These are phyloP conservation scores for Yamadazyma phyllophila DNA, from an alignment of 805 yeast genomes.

Conservation along the genomic window DNA sequence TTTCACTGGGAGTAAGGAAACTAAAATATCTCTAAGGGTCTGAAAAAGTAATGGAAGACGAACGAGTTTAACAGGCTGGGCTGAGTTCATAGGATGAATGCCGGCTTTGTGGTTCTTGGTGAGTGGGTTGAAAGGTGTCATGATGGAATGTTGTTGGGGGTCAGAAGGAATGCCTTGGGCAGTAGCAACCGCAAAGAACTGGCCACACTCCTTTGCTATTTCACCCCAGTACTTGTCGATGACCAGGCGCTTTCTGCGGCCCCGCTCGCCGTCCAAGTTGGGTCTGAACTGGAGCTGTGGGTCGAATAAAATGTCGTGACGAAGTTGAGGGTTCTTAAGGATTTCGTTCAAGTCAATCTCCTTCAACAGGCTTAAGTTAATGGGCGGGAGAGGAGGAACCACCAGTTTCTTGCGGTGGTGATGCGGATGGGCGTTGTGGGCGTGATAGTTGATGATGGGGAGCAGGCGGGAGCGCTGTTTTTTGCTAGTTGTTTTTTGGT, in stretches of 20 bases:
- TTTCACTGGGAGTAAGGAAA: constrained; percentile 72
- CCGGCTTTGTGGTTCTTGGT: too few species aligned
- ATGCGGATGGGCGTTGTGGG: constrained; percentile 8
- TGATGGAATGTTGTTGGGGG: neutral
- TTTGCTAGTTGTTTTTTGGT: constrained; percentile 25
- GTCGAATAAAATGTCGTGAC: constrained; percentile 92
- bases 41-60: constrained; percentile 68
- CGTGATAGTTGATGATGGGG: constrained; percentile 39
- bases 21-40: constrained; percentile 73
- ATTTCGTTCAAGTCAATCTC: constrained; percentile 89
- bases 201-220: constrained; percentile 64
- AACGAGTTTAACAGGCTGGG: constrained; percentile 25
- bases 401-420: constrained; percentile 16
- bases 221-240: constrained; percentile 85
- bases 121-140: too few species aligned
- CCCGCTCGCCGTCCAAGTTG: constrained; percentile 87
- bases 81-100: neutral
- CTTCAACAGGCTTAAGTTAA: constrained; percentile 72
- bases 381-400: constrained; percentile 69
- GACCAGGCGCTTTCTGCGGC: constrained; percentile 67
- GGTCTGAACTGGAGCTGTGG: constrained; percentile 91
- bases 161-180: constrained; percentile 9
- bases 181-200: constrained; percentile 25
- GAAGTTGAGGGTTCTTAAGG: constrained; percentile 82
- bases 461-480: constrained; percentile 37